Conservation (phyloP, 768 basidiomycete genomes). For the Auricularia auricula-judae region DNA sequence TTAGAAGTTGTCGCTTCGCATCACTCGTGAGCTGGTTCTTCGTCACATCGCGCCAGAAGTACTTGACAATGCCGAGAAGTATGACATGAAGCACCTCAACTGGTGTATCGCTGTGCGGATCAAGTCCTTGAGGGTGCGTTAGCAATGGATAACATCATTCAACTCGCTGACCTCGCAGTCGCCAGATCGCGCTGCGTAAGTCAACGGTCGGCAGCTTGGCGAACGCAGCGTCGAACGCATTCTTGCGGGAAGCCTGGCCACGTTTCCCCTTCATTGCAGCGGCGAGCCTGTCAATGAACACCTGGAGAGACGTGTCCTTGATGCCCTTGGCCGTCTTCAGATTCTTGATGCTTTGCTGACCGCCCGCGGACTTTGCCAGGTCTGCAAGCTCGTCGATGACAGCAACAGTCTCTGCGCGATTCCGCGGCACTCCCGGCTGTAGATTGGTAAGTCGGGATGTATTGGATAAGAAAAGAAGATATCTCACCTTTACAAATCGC, state of each 20-base stretch:
- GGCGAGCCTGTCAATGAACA: background rate
- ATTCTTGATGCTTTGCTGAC: too few relatives aligned
- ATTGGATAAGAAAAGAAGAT: too few relatives aligned
- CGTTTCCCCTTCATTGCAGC: background rate
- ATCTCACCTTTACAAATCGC: too few relatives aligned
- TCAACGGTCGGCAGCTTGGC: background rate
- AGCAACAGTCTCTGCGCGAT: too few relatives aligned
- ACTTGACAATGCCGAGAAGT: constrained; percentile 36
- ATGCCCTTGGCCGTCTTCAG: too few relatives aligned
- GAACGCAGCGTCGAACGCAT: background rate
- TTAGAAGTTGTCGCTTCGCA: constrained; percentile 55
- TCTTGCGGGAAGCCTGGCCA: background rate
- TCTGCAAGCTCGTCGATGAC: too few relatives aligned
- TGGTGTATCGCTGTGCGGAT: constrained; percentile 33
- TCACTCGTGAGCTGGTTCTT: background rate
- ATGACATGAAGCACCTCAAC: constrained; percentile 33
- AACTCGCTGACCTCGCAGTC: background rate
- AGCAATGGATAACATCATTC: too few relatives aligned
- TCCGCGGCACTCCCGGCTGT: too few relatives aligned
- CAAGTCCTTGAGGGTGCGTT: constrained; percentile 19
- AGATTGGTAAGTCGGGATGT: too few relatives aligned
- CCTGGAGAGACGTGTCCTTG: background rate
- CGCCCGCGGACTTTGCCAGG: too few relatives aligned
- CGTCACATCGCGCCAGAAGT: constrained; percentile 32
- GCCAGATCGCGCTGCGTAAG: background rate